Evolutionary conservation across 768 basidiomycete genomes (phyloP).

Genomic region (Mycena venus): DNA sequence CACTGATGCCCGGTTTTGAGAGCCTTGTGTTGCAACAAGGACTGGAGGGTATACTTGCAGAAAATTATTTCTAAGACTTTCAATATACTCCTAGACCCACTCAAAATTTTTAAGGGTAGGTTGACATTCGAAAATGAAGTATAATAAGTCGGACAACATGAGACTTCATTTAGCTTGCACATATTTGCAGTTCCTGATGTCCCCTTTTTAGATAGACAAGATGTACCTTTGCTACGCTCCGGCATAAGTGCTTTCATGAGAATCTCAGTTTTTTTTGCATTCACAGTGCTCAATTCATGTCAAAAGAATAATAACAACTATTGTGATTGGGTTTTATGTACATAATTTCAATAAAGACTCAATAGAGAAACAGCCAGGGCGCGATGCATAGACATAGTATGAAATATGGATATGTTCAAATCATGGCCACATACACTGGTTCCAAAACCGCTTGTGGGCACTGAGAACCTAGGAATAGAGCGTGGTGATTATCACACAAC

Average conservation of each 20-base stretch:
- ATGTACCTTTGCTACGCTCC: too few species aligned
- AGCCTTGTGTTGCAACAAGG: too few species aligned
- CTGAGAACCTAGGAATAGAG: neutral
- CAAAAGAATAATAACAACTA: neutral
- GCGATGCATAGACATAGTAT: neutral
- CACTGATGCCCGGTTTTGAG: too few species aligned
- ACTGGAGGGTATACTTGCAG: too few species aligned
- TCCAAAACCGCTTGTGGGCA: neutral
- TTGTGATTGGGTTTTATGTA: neutral
- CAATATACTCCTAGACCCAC: too few species aligned
- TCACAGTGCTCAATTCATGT: neutral
- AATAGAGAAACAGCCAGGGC: neutral
- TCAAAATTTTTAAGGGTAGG: too few species aligned
- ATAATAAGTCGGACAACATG: too few species aligned
- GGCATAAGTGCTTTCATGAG: neutral
- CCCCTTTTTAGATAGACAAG: neutral
- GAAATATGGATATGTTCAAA: neutral
- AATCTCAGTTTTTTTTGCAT: neutral
- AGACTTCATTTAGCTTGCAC: too few species aligned
- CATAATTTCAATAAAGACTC: neutral
- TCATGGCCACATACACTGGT: neutral
- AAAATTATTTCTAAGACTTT: too few species aligned
- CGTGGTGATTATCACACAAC: neutral
- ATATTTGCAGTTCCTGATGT: too few species aligned
- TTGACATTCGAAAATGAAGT: too few species aligned